Base-by-base conservation (phyloP, 768 basidiomycete species). In the Grammothele lineata region DNA sequence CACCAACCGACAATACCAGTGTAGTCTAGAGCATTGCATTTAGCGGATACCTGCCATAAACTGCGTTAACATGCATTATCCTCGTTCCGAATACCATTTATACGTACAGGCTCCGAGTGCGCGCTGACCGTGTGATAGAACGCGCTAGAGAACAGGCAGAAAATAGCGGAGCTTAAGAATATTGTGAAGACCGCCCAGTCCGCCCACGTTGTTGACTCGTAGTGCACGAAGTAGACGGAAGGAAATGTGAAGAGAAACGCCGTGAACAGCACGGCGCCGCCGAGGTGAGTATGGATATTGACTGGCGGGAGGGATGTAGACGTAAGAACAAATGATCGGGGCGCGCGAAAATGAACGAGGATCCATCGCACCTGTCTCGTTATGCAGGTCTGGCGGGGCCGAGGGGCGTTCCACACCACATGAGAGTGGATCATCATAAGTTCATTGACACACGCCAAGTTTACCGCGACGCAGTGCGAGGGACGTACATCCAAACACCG, bases 271-370 rank as follows among this genome's bases (percentile, higher is more conserved):
- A 78, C 59, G 25, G 83, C 80, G 22, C 81, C 87, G 69, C 80
- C 76, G 7, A 92, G 69, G 61, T 93, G 92, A 49, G 76, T 85
- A 65, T 91, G 86, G 37, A 93, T 90, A 66, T 94, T 94, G 46
- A 93, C 89, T 88, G 58, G 15, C 38, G 43, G 42, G 24, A 32
- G 11, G 12, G 5, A 30, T 3, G 27, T 12, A 12, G 21, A 19
- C 14, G 34, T 19, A 30, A 27, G 6, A 2, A 21, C 19, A 22
- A 4, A 25, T 41, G 42, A 10, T 33, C 43, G 37, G 37, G 26
- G 57, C 51, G 49, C 40, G 50, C 57, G 27, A 41, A 40, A 55
- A 22, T 47, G 44, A 44, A 39, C 45, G 38, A 48, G 11, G 37
- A n/a, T 21, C 14, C 9, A 43, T 58, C 65, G 47, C 54, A 83